Percentiles rank a stretch among this genome's conserved stretches.
phyloP scores from a whole-genome alignment of 306 rosid species.

The Vigna nakashimae region DNA sequence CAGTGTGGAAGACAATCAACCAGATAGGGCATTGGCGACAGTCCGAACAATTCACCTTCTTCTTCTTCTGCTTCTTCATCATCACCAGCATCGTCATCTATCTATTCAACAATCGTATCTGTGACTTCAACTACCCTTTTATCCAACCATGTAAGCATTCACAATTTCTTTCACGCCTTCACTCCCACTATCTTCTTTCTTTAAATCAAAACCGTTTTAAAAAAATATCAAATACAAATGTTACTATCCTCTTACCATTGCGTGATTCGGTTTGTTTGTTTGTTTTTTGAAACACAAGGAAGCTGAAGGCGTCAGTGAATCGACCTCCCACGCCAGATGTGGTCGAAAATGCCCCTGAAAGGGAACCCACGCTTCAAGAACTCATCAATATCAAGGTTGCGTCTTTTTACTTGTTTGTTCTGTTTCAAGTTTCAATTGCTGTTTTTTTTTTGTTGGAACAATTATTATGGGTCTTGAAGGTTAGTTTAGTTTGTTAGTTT shows the following conservation, averaged over 20 bases:
- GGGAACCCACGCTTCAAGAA: conserved; percentile 77
- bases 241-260: neutral
- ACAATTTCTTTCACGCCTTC: neutral
- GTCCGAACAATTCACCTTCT: neutral
- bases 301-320: conserved; percentile 81
- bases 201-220: neutral
- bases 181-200: neutral
- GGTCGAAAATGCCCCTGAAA: conserved; percentile 62
- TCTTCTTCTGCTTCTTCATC: neutral
- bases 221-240: neutral
- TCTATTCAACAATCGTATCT: neutral
- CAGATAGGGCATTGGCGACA: conserved; percentile 15
- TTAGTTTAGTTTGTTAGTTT: neutral
- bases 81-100: neutral
- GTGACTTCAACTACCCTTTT: conserved; percentile 6
- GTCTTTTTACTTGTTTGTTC: neutral
- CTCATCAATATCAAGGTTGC: conserved; percentile 76
- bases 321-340: conserved; percentile 92
- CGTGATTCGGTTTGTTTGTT: conserved; percentile 20
- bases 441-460: conserved; percentile 6
- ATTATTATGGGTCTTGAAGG: conserved; percentile 1
- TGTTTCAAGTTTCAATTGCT: neutral
- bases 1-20: neutral
- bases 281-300: conserved; percentile 54
- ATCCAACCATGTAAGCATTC: conserved; percentile 41